These are phyloP conservation scores for Scenedesmus sp. DNA, from an alignment of 163 green algal species.

Conservation along the genomic window DNA sequence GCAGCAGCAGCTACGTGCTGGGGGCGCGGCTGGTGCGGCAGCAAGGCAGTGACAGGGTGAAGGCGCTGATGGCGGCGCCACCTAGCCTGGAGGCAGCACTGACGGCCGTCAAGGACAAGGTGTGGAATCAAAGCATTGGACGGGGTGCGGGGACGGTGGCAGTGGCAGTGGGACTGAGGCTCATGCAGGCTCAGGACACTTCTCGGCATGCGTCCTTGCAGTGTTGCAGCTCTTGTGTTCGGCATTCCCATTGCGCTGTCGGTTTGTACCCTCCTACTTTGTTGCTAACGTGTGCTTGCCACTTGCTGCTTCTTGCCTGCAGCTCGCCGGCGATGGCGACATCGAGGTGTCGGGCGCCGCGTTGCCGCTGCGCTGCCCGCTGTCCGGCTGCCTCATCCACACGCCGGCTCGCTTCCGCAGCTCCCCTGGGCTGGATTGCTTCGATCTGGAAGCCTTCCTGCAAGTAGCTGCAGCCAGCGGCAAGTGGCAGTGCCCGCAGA, in stretches of 20 bases:
- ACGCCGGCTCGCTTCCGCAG: slow-evolving; percentile 14
- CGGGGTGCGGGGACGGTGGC: too few relatives aligned
- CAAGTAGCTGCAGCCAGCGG: slow-evolving; percentile 13
- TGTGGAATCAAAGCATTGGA: background rate
- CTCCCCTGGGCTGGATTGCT: slow-evolving; percentile 6
- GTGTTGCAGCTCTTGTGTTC: too few relatives aligned
- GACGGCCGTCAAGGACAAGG: slow-evolving; percentile 11
- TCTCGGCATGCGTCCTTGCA: too few relatives aligned
- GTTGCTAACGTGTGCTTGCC: background rate
- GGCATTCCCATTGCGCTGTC: background rate
- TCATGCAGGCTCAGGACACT: too few relatives aligned
- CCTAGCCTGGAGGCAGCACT: slow-evolving; percentile 10
- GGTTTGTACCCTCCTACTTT: background rate
- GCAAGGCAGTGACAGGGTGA: background rate
- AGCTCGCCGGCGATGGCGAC: slow-evolving; percentile 38
- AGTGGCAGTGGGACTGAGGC: too few relatives aligned
- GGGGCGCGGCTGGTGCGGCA: slow-evolving; percentile 11
- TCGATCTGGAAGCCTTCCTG: slow-evolving; percentile 43
- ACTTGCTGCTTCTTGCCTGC: background rate
- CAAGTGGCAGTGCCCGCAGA: slow-evolving; percentile 47
- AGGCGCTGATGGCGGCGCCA: slow-evolving; percentile 4
- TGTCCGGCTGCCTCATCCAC: slow-evolving; percentile 17
- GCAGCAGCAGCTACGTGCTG: slow-evolving; percentile 33
- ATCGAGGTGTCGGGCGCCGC: slow-evolving; percentile 31
- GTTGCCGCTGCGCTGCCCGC: slow-evolving; percentile 45